Conservation (phyloP, 2,329 filamentous ascomycete species). For the Bisporella sp. region DNA sequence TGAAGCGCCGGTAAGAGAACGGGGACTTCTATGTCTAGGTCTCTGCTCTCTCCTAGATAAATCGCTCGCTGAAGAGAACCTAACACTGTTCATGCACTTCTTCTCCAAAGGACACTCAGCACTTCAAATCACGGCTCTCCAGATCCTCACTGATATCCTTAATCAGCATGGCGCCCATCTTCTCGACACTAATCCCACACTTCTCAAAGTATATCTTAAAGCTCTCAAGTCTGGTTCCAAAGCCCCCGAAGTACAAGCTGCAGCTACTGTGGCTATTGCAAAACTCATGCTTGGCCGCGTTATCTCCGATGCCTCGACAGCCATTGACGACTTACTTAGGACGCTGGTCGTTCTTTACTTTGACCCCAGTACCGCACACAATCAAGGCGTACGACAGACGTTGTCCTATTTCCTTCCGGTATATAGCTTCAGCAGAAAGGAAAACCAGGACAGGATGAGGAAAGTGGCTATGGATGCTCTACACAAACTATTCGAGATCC, state of each 20-base stretch:
- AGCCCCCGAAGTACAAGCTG: constrained; percentile 69
- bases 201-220: constrained; percentile 81
- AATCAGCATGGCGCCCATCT: constrained; percentile 82
- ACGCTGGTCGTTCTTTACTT: constrained; percentile 84
- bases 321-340: constrained; percentile 69
- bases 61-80: constrained; percentile 84
- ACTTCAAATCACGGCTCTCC: constrained; percentile 81
- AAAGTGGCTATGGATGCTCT: constrained; percentile 67
- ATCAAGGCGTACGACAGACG: constrained; percentile 77
- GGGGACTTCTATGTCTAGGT: constrained; percentile 82
- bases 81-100: constrained; percentile 91
- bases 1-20: constrained; percentile 85
- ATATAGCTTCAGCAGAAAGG: constrained; percentile 77
- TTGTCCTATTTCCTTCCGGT: constrained; percentile 92
- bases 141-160: constrained; percentile 89
- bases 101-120: constrained; percentile 88
- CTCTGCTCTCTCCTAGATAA: constrained; percentile 88
- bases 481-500: constrained; percentile 65
- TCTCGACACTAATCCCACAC: constrained; percentile 55
- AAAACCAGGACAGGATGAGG: constrained; percentile 79
- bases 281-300: constrained; percentile 80
- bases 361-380: constrained; percentile 71
- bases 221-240: constrained; percentile 68
- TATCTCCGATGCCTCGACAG: constrained; percentile 56
- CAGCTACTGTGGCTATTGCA: constrained; percentile 72